phyloP scores from a whole-genome alignment of 1,139 yeast genomes.

The Candida pseudoviswanathii region DNA sequence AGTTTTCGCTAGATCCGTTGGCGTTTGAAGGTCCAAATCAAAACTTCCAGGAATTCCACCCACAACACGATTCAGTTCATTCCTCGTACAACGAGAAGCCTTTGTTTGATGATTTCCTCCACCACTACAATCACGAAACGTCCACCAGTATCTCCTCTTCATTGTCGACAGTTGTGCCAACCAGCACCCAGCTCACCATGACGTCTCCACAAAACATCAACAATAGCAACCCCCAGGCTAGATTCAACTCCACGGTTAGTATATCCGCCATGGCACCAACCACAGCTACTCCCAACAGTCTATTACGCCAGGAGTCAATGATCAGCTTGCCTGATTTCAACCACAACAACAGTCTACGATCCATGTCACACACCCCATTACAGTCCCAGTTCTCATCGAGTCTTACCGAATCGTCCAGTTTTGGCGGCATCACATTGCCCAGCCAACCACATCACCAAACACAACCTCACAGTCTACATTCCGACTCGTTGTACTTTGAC shows the following conservation, averaged over 20 bases:
- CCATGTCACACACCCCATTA: slow-evolving; percentile 9
- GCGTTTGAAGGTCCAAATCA: slow-evolving; percentile 38
- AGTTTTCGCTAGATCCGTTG: slow-evolving; percentile 35
- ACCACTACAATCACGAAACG: slow-evolving; percentile 3
- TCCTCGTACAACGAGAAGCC: slow-evolving; percentile 16
- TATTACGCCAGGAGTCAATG: slow-evolving; percentile 27
- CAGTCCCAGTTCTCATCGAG: slow-evolving; percentile 6
- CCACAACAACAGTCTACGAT: slow-evolving; percentile 8
- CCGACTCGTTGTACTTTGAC: slow-evolving; percentile 12
- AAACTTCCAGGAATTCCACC: slow-evolving; percentile 17
- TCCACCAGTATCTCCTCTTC: slow-evolving; percentile 13
- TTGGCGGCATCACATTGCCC: slow-evolving; percentile 12
- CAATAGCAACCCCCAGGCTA: not conserved
- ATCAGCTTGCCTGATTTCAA: slow-evolving; percentile 28
- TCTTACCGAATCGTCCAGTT: slow-evolving; percentile 2
- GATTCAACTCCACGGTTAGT: slow-evolving; percentile 9
- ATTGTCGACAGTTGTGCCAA: slow-evolving; percentile 13
- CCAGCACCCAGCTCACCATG: slow-evolving; percentile 11
- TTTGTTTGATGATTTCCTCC: slow-evolving; percentile 16
- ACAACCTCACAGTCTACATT: not conserved
- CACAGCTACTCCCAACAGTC: slow-evolving; percentile 18
- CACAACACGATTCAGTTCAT: slow-evolving; percentile 10
- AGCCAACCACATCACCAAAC: slow-evolving; percentile 11
- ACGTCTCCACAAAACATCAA: slow-evolving; percentile 2
- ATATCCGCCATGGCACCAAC: slow-evolving; percentile 2